A percentile compares a stretch with the other conserved stretches of the same genome.
Evolutionary conservation across 306 rosid genomes (phyloP).

Genomic region (Mimosa bimucronata): DNA sequence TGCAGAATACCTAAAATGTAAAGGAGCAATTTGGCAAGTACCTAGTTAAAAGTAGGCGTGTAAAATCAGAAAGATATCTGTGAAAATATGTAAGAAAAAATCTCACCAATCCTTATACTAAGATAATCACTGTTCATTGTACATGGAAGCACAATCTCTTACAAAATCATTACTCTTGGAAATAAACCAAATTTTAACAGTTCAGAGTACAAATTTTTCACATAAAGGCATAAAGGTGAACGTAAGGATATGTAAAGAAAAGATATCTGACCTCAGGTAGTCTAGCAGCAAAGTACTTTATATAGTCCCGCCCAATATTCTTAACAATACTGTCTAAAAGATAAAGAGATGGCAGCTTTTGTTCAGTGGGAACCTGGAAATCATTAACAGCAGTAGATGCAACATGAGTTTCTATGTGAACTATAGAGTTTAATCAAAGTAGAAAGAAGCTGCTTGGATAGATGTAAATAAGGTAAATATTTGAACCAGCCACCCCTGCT

Average conservation of each 20-base stretch:
- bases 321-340: conserved; percentile 98
- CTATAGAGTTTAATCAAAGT: conserved; percentile 18
- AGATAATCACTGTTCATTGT: conserved; percentile 33
- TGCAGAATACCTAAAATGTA: conserved; percentile 86
- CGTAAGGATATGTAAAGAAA: conserved; percentile 23
- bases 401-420: conserved; percentile 16
- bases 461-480: conserved; percentile 19
- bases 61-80: conserved; percentile 33
- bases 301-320: conserved; percentile 96
- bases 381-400: conserved; percentile 35
- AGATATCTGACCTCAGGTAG: conserved; percentile 92
- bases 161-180: conserved; percentile 8
- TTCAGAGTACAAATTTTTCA: conserved; percentile 22
- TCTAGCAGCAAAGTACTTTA: conserved; percentile 77
- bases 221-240: conserved; percentile 13
- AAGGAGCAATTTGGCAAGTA: conserved; percentile 49
- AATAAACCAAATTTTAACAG: conserved; percentile 22
- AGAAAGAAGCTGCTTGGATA: conserved; percentile 27
- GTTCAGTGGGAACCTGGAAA: conserved; percentile 92
- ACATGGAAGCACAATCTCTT: conserved; percentile 25
- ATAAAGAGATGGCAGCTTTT: conserved; percentile 96
- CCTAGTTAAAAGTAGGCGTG: conserved; percentile 48
- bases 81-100: conserved; percentile 28
- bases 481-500: neutral
- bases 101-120: conserved; percentile 23